Percentiles rank a stretch among this genome's conserved stretches.
Conservation (phyloP, 352 stramenopile species). For the Globisporangium canariense region DNA sequence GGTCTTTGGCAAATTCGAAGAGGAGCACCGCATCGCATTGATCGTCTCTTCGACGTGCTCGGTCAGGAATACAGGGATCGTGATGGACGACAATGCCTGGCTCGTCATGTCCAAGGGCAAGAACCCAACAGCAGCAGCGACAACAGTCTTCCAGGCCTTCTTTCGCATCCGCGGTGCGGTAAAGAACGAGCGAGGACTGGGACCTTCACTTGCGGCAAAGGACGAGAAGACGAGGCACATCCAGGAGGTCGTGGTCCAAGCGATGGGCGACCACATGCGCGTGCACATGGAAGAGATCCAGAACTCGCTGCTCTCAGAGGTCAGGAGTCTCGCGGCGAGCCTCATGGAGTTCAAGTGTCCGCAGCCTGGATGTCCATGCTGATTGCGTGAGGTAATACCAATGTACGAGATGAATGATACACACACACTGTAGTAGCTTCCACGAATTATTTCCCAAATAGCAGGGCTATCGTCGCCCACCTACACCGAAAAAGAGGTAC, state of each 20-base stretch:
- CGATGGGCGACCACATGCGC: neutral
- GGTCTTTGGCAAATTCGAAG: conserved; percentile 9
- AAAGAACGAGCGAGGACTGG: neutral
- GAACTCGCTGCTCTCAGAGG: neutral
- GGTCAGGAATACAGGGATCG: neutral
- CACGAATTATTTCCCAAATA: too few species aligned
- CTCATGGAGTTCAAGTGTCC: neutral
- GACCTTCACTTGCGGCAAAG: too few species aligned
- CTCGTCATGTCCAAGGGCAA: neutral
- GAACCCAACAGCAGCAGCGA: neutral
- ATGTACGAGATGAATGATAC: too few species aligned
- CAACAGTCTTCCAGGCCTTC: conserved; percentile 7
- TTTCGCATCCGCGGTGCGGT: conserved; percentile 1
- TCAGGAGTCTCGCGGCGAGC: neutral
- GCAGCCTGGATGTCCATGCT: neutral
- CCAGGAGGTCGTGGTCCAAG: neutral
- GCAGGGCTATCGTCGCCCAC: too few species aligned
- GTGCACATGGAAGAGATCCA: neutral
- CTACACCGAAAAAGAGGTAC: too few species aligned
- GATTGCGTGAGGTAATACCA: too few species aligned
- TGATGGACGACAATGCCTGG: conserved; percentile 7
- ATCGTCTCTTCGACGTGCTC: neutral
- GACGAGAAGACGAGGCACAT: neutral
- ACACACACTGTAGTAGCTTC: too few species aligned
- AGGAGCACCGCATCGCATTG: conserved; percentile 1